Conservation (phyloP, 2,329 filamentous ascomycete species). For the Aureobasidium namibiae region DNA sequence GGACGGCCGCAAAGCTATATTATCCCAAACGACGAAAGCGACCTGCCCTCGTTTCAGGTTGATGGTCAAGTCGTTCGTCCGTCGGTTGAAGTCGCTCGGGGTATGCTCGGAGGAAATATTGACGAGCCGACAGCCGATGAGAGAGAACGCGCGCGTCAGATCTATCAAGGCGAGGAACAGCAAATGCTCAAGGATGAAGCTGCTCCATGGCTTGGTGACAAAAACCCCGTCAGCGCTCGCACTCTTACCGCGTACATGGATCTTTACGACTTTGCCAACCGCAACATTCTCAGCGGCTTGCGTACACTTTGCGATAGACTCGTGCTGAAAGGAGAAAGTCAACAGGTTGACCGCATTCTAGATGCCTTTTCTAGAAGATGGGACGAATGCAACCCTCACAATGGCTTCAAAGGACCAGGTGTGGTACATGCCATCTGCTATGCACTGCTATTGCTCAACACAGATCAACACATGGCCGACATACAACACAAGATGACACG, state of each 20-base stretch:
- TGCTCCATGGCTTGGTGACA: constrained; percentile 79
- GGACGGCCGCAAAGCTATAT: not conserved
- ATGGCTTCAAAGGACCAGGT: constrained; percentile 86
- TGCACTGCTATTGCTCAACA: constrained; percentile 89
- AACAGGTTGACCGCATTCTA: constrained; percentile 91
- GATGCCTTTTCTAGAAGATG: constrained; percentile 82
- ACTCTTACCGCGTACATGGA: constrained; percentile 79
- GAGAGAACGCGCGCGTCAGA: constrained; percentile 66
- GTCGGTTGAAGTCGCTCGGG: constrained; percentile 5
- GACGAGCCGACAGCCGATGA: constrained; percentile 57
- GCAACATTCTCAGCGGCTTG: constrained; percentile 71
- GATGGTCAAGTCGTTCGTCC: constrained; percentile 35
- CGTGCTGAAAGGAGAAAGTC: constrained; percentile 81
- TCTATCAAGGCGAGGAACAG: constrained; percentile 78
- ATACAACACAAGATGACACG: constrained; percentile 96
- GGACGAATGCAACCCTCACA: constrained; percentile 86
- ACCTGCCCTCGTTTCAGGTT: constrained; percentile 32
- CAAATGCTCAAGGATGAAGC: constrained; percentile 72
- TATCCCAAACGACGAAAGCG: not conserved
- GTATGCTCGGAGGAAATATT: constrained; percentile 16
- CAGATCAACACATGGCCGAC: constrained; percentile 88
- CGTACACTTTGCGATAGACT: constrained; percentile 74
- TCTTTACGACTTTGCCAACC: constrained; percentile 74
- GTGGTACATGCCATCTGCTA: constrained; percentile 97
- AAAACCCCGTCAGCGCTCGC: constrained; percentile 43